Evolutionary conservation across 352 stramenopile genomes (phyloP).

Genomic region (Phytophthora aleatoria): DNA sequence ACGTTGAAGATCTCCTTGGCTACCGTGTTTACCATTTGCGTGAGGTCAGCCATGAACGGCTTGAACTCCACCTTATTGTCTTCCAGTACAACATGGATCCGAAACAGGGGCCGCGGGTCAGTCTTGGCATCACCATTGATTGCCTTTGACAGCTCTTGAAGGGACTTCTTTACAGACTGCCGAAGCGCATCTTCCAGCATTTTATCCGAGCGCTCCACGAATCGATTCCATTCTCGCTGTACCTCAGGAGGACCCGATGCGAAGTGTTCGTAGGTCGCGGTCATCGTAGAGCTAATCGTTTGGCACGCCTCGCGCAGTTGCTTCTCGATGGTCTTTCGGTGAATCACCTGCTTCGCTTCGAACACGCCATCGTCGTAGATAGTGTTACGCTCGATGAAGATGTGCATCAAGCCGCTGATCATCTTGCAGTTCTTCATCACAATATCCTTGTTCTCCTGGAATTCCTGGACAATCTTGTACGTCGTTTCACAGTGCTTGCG

Average conservation of each 20-base stretch:
- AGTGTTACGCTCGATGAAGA: conserved; percentile 93
- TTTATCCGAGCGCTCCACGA: conserved; percentile 91
- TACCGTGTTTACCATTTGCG: conserved; percentile 94
- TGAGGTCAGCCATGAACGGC: conserved; percentile 94
- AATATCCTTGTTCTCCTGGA: conserved; percentile 90
- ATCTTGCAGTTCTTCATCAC: conserved; percentile 90
- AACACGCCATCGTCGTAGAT: conserved; percentile 95
- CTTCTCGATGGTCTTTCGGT: conserved; percentile 85
- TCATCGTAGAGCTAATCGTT: conserved; percentile 89
- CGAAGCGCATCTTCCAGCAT: conserved; percentile 91
- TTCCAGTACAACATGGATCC: conserved; percentile 94
- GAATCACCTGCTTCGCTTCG: conserved; percentile 90
- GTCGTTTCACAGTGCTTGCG: conserved; percentile 89
- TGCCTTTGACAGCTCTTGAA: conserved; percentile 93
- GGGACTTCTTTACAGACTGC: conserved; percentile 93
- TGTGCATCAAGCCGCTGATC: conserved; percentile 87
- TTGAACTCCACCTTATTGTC: conserved; percentile 94
- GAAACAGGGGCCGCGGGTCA: conserved; percentile 91
- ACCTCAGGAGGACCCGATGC: conserved; percentile 87
- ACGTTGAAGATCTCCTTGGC: conserved; percentile 96
- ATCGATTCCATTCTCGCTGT: conserved; percentile 92
- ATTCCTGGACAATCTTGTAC: conserved; percentile 89
- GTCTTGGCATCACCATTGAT: conserved; percentile 95
- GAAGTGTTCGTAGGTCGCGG: conserved; percentile 93
- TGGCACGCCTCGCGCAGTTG: conserved; percentile 80